Conservation (phyloP, 495 filamentous ascomycete genomes). For the Hypoxylon lienhwacheense region DNA sequence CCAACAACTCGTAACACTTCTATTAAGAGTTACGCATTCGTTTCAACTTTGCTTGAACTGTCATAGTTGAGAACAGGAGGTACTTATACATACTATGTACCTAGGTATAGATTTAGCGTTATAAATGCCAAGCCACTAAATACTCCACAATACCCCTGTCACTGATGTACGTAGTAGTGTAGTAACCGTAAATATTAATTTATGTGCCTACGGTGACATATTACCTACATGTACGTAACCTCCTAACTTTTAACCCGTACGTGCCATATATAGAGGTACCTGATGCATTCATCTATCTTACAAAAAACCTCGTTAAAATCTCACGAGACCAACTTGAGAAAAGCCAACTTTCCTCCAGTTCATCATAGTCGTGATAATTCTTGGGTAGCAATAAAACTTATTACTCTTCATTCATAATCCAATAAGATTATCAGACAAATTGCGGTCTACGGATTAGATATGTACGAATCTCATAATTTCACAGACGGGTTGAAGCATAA, state of each 20-base stretch:
- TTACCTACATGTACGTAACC: conserved; percentile 6
- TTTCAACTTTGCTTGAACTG: no score
- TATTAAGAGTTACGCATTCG: no score
- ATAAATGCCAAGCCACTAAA: no score
- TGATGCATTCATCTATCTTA: conserved; percentile 19
- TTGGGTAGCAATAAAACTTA: conserved; percentile 20
- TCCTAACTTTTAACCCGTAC: conserved; percentile 16
- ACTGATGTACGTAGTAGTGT: not conserved
- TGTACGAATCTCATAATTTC: conserved; percentile 8
- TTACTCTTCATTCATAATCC: not conserved
- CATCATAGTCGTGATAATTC: conserved; percentile 21
- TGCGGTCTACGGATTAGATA: no score
- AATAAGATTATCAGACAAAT: not conserved
- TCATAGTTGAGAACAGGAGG: no score
- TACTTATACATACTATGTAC: no score
- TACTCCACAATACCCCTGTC: not conserved
- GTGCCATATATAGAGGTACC: no score
- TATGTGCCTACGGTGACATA: not conserved
- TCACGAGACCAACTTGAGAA: conserved; percentile 24
- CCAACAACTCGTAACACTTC: no score
- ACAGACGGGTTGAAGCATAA: not conserved
- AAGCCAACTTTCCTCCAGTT: conserved; percentile 19
- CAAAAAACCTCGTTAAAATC: no score
- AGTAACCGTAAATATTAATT: no score
- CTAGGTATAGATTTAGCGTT: no score